Conservation (phyloP, 345 rosid species). For the Eucalyptus pauciflora region DNA sequence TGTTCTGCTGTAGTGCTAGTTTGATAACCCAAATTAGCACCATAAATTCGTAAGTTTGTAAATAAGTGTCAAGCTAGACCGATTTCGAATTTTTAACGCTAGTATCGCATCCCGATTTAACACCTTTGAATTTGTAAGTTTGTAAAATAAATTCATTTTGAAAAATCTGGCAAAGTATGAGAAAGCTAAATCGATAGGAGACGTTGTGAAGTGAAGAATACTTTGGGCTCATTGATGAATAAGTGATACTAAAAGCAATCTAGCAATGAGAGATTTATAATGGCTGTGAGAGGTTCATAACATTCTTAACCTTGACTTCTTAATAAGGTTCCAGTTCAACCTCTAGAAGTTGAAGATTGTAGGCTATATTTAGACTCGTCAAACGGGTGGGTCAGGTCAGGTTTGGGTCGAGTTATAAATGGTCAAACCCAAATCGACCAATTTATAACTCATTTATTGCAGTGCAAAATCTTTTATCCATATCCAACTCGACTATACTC, state of each 20-base stretch:
- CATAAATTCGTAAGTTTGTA: no score
- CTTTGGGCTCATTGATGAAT: neutral
- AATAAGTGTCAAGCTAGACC: no score
- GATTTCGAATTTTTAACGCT: no score
- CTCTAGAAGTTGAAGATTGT: neutral
- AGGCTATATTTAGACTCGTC: neutral
- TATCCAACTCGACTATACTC: rapidly evolving
- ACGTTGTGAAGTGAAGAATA: neutral
- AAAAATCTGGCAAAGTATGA: neutral
- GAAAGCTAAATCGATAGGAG: neutral
- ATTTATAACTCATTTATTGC: no score
- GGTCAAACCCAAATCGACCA: rapidly evolving
- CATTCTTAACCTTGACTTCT: neutral
- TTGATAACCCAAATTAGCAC: no score
- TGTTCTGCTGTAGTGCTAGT: no score
- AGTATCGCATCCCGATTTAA: neutral
- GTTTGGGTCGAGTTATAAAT: rapidly evolving
- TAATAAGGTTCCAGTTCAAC: neutral
- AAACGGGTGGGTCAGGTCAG: rapidly evolving
- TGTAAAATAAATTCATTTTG: no score
- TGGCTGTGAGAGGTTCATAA: neutral
- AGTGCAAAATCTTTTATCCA: rapidly evolving
- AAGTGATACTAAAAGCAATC: neutral
- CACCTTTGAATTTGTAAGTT: no score
- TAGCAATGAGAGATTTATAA: neutral